phyloP scores from a whole-genome alignment of 2,329 filamentous ascomycete species.

The Curvularia spicifera region DNA sequence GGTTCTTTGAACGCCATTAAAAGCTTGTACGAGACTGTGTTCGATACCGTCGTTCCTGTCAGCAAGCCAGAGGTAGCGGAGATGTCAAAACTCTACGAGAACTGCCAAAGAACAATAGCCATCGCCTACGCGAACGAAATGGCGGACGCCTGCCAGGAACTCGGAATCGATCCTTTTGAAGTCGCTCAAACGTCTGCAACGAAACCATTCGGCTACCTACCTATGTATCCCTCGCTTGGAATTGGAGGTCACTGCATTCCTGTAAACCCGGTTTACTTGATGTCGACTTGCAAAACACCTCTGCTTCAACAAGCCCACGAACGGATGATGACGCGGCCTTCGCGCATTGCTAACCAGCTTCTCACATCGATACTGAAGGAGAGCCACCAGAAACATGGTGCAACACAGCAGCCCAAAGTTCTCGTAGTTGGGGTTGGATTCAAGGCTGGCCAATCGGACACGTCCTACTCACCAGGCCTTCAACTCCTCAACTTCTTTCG shows the following conservation, averaged over 20 bases:
- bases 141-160: constrained; percentile 58
- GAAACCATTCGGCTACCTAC: constrained; percentile 54
- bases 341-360: constrained; percentile 32
- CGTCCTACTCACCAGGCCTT: constrained; percentile 57
- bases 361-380: constrained; percentile 4
- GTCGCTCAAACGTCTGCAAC: constrained; percentile 58
- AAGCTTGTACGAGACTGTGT: constrained; percentile 56
- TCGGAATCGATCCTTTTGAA: constrained; percentile 59
- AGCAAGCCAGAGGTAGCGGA: constrained; percentile 62
- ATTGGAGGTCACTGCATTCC: constrained; percentile 65
- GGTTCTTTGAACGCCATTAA: constrained; percentile 54
- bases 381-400: background rate
- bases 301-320: constrained; percentile 54
- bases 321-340: constrained; percentile 55
- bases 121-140: constrained; percentile 65
- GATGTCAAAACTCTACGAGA: constrained; percentile 66
- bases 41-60: constrained; percentile 58
- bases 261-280: constrained; percentile 62
- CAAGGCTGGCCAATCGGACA: constrained; percentile 57
- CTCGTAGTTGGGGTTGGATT: constrained; percentile 60
- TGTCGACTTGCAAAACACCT: constrained; percentile 58
- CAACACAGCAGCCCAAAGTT: constrained; percentile 5
- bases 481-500: constrained; percentile 50
- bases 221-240: constrained; percentile 57
- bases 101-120: constrained; percentile 63